Percentiles rank a stretch among this genome's conserved stretches.
These are phyloP conservation scores for Bipolaris cookei DNA, from an alignment of 2,329 filamentous ascomycete genomes.

Conservation along the genomic window DNA sequence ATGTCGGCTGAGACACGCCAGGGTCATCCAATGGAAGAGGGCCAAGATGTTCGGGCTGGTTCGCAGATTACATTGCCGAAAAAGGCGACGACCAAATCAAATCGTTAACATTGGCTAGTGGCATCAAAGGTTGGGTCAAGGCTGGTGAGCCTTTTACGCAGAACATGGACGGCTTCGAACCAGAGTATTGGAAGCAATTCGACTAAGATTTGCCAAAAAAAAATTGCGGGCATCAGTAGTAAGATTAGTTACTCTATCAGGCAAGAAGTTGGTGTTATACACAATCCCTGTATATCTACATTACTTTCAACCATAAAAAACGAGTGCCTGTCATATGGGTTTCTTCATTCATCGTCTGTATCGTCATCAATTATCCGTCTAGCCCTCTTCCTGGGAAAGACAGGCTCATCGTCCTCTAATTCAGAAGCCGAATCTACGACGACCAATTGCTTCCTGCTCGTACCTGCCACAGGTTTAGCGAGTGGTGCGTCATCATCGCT, in stretches of 20 bases:
- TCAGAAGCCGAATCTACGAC: slow-evolving; percentile 36
- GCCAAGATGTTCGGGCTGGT: slow-evolving; percentile 47
- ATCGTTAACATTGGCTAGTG: slow-evolving; percentile 52
- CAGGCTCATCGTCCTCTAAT: slow-evolving; percentile 28
- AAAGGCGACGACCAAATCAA: slow-evolving; percentile 49
- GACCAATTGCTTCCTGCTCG: slow-evolving; percentile 24
- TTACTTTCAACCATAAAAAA: neutral
- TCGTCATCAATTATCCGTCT: slow-evolving; percentile 43
- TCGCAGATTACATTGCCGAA: slow-evolving; percentile 45
- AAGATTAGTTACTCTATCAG: neutral
- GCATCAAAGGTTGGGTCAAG: slow-evolving; percentile 56
- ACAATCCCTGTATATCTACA: neutral
- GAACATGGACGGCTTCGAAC: slow-evolving; percentile 51
- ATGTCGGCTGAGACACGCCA: slow-evolving; percentile 27
- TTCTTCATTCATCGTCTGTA: slow-evolving; percentile 37
- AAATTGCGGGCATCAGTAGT: neutral
- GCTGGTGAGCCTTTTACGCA: slow-evolving; percentile 47
- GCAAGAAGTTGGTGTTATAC: neutral
- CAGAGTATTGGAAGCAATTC: slow-evolving; percentile 52
- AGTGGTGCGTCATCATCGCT: slow-evolving; percentile 37
- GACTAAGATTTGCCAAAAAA: slow-evolving; percentile 12
- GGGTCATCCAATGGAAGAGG: slow-evolving; percentile 45
- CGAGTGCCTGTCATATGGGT: neutral
- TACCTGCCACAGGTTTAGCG: slow-evolving; percentile 13
- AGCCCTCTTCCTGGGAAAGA: slow-evolving; percentile 31